Evolutionary conservation across 441 rosid genomes (phyloP).

Genomic region (Gossypium schwendimanii): DNA sequence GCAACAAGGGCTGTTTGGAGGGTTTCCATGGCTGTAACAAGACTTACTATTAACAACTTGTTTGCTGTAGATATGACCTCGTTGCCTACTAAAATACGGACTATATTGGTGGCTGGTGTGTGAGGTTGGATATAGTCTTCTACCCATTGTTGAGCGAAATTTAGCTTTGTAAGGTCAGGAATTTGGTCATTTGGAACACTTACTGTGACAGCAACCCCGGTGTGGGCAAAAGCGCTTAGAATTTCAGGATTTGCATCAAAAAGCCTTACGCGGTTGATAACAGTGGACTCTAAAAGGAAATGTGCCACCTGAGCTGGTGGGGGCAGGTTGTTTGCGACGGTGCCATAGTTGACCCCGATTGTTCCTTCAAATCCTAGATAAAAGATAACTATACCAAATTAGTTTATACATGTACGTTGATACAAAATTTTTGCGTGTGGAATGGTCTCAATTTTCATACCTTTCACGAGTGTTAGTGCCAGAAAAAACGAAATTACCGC

Average conservation of each 20-base stretch:
- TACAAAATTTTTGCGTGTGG: neutral
- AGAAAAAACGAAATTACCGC: slow-evolving; percentile 8
- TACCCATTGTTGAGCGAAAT: slow-evolving; percentile 53
- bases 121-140: slow-evolving; percentile 42
- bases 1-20: slow-evolving; percentile 58
- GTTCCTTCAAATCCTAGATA: slow-evolving; percentile 31
- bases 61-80: slow-evolving; percentile 55
- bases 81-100: slow-evolving; percentile 70
- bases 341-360: slow-evolving; percentile 74
- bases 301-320: slow-evolving; percentile 59
- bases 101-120: slow-evolving; percentile 53
- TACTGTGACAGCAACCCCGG: slow-evolving; percentile 49
- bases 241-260: slow-evolving; percentile 49
- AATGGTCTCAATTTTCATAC: slow-evolving; percentile 13
- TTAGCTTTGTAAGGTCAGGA: slow-evolving; percentile 45
- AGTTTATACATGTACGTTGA: neutral
- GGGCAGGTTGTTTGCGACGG: slow-evolving; percentile 61
- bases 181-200: slow-evolving; percentile 62
- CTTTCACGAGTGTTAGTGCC: slow-evolving; percentile 15
- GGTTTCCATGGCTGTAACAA: slow-evolving; percentile 63
- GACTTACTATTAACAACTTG: slow-evolving; percentile 31
- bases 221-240: slow-evolving; percentile 52
- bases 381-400: neutral
- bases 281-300: slow-evolving; percentile 56
- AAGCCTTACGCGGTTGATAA: slow-evolving; percentile 56